Percentiles rank a stretch among this genome's conserved stretches.
Conservation (phyloP, 768 basidiomycete species). For the Boletus reticulatus region DNA sequence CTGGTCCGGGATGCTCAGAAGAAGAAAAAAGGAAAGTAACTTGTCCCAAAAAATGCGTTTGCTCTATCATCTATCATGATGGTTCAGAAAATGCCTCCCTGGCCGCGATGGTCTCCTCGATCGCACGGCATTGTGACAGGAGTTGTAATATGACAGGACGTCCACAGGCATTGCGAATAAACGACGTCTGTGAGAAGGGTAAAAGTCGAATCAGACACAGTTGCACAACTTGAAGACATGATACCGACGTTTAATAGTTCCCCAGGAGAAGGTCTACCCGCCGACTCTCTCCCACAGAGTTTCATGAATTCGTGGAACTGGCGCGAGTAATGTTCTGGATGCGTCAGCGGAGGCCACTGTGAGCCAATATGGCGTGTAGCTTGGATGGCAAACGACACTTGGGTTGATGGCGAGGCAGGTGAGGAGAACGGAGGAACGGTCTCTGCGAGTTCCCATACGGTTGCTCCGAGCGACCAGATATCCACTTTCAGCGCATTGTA, state of each 20-base stretch:
- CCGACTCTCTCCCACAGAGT: conserved; percentile 60
- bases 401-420: conserved; percentile 20
- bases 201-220: neutral
- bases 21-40: neutral
- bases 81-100: conserved; percentile 7
- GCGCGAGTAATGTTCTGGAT: conserved; percentile 61
- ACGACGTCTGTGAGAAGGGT: conserved; percentile 44
- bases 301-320: conserved; percentile 72
- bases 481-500: conserved; percentile 78
- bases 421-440: conserved; percentile 71
- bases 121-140: conserved; percentile 62
- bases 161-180: conserved; percentile 67
- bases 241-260: conserved; percentile 57
- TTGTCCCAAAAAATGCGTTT: neutral
- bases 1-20: neutral
- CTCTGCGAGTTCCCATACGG: conserved; percentile 80
- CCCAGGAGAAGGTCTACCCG: conserved; percentile 51
- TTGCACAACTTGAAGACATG: neutral
- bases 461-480: conserved; percentile 80
- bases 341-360: conserved; percentile 62
- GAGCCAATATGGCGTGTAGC: conserved; percentile 45
- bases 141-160: conserved; percentile 66
- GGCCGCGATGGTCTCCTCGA: conserved; percentile 47
- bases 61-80: neutral
- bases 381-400: conserved; percentile 34